A percentile compares a stretch with the other conserved stretches of the same genome.
phyloP scores from a whole-genome alignment of 148 eudicot species.

The Vaccinium corymbosum region DNA sequence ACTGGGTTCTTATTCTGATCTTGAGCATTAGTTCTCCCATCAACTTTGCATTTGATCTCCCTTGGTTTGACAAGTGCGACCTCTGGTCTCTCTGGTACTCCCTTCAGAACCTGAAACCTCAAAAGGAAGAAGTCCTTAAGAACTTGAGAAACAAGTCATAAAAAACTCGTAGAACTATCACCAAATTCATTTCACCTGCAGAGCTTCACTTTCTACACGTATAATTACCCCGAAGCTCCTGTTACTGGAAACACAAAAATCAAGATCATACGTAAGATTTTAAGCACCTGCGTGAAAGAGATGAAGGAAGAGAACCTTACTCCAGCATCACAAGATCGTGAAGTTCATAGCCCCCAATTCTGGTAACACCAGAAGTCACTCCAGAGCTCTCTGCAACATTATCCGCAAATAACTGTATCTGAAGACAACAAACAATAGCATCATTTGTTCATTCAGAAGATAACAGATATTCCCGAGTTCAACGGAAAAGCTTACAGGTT shows the following conservation, averaged over 20 bases:
- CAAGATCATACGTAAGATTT: not conserved
- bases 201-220: conserved; percentile 96
- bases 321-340: conserved; percentile 93
- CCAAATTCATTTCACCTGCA: conserved; percentile 58
- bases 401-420: conserved; percentile 93
- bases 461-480: not conserved
- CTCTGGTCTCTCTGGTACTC: conserved; percentile 87
- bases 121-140: conserved; percentile 8
- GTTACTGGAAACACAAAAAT: conserved; percentile 63
- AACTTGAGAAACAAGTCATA: conserved; percentile 36
- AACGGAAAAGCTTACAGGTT: conserved; percentile 49
- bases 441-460: conserved; percentile 4
- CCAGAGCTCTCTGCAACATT: conserved; percentile 97
- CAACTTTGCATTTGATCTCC: conserved; percentile 84
- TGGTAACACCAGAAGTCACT: conserved; percentile 87
- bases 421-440: conserved; percentile 9
- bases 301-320: conserved; percentile 38
- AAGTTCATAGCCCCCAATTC: conserved; percentile 91
- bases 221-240: conserved; percentile 89
- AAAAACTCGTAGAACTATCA: conserved; percentile 2
- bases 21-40: conserved; percentile 55
- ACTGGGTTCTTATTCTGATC: conserved; percentile 69
- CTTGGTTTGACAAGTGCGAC: conserved; percentile 81
- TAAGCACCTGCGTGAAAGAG: conserved; percentile 7
- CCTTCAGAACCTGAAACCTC: conserved; percentile 76